Conservation (phyloP, 2,329 filamentous ascomycete species). For the Endothia cerciana region DNA sequence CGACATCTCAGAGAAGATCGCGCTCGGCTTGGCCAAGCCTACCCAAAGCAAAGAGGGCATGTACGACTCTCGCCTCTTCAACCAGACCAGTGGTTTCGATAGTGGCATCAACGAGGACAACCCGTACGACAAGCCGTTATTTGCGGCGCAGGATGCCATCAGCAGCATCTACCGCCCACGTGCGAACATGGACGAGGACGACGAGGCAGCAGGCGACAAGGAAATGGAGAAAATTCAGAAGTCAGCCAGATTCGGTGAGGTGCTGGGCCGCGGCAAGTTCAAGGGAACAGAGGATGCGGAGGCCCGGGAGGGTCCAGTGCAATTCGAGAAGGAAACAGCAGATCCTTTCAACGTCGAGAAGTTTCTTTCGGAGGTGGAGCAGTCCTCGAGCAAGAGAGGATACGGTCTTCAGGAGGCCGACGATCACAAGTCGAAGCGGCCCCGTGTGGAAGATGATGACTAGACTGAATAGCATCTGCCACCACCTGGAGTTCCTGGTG, state of each 20-base stretch:
- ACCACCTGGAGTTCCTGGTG: not conserved
- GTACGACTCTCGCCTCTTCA: conserved; percentile 96
- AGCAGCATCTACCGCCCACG: conserved; percentile 90
- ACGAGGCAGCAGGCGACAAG: conserved; percentile 77
- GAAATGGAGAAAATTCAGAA: conserved; percentile 90
- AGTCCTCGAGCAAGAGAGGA: conserved; percentile 64
- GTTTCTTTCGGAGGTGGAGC: conserved; percentile 82
- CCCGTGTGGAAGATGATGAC: conserved; percentile 72
- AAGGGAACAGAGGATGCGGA: conserved; percentile 84
- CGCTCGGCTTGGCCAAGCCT: conserved; percentile 90
- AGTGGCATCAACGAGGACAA: conserved; percentile 97
- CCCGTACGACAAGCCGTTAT: conserved; percentile 94
- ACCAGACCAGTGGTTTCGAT: conserved; percentile 89
- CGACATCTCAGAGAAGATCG: conserved; percentile 96
- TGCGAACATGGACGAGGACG: conserved; percentile 73
- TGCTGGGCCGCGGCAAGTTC: conserved; percentile 87
- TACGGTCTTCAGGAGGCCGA: conserved; percentile 75
- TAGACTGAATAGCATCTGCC: conserved; percentile 31
- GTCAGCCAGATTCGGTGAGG: conserved; percentile 80
- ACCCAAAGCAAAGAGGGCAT: conserved; percentile 90
- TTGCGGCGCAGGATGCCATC: conserved; percentile 93
- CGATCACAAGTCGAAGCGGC: conserved; percentile 68
- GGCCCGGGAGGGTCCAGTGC: conserved; percentile 86
- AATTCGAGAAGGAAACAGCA: conserved; percentile 85
- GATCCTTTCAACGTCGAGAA: conserved; percentile 96